Evolutionary conservation across 140 eudicot species (phyloP), one percentile per base, ranked within the genome.

Genomic region (Cichorium intybus): DNA sequence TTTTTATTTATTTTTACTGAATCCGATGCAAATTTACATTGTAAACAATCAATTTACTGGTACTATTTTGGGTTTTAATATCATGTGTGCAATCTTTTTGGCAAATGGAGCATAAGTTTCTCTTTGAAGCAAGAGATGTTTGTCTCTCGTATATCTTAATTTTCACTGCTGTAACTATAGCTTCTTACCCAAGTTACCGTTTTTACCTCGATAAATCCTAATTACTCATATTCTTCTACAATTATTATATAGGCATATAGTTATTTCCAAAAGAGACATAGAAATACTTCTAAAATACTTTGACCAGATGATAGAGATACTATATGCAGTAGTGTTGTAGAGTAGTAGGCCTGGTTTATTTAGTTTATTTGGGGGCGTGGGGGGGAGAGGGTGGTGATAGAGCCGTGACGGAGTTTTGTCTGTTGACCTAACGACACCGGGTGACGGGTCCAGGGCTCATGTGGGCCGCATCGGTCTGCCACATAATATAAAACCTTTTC

Each of bases 101-200:
- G 52, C 41, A 56, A 49, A 63, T 56, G 47, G 60, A 41, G 56
- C 78, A 69, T 56, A 70, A 64, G 77, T 86, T 79, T 82, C 80
- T 12, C 75, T 70, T 74, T 60, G 79, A 86, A 86, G 95, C 83
- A 82, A 82, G 86, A 82, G 82, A 82, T 82, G 95, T 82, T 86
- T 83, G 95, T 86, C 82, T 59, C 68, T 45, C n/a, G n/a, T n/a
- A n/a, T 62, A 24, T 52, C 7, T 47, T 11, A 35, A 52, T 55
- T 73, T 33, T 65, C 18, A 46, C 68, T 54, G 21, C 60, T 29
- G 75, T 74, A 69, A 77, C 23, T 46, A 43, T 70, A 24, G 68
- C 69, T 55, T 69, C 59, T 71, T 50, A 56, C 46, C 47, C 73
- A 64, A 61, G 74, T 77, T 69, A 60, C 71, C 75, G 28, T 75